Conservation (phyloP, 768 basidiomycete species). For the Royoungia palumana region DNA sequence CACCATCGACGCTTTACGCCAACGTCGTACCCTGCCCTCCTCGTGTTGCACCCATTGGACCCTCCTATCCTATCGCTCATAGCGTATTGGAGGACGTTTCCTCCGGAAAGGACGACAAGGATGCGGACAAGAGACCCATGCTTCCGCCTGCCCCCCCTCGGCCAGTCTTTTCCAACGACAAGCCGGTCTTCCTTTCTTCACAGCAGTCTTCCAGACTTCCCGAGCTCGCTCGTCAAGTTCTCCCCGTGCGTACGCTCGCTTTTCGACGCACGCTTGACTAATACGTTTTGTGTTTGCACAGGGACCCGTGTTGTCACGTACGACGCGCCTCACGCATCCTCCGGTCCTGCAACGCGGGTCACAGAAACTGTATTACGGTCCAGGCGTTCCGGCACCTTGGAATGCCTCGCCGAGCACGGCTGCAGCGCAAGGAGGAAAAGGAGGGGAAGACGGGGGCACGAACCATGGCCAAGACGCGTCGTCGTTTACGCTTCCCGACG, state of each 20-base stretch:
- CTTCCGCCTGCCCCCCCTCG: slow-evolving; percentile 38
- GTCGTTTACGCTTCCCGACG: slow-evolving; percentile 41
- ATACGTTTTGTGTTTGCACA: slow-evolving; percentile 25
- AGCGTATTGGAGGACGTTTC: slow-evolving; percentile 29
- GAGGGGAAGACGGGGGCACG: slow-evolving; percentile 20
- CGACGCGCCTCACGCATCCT: slow-evolving; percentile 63
- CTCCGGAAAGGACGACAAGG: slow-evolving; percentile 48
- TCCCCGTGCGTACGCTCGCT: slow-evolving; percentile 51
- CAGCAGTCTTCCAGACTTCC: slow-evolving; percentile 65
- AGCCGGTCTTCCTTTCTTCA: slow-evolving; percentile 61
- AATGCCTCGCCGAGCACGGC: slow-evolving; percentile 33
- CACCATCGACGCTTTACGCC: slow-evolving; percentile 62
- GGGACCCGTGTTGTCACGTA: slow-evolving; percentile 55
- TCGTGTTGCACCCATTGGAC: slow-evolving; percentile 58
- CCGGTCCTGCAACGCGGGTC: slow-evolving; percentile 51
- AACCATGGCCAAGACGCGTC: slow-evolving; percentile 24
- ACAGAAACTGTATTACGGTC: slow-evolving; percentile 41
- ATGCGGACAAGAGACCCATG: slow-evolving; percentile 41
- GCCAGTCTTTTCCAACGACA: slow-evolving; percentile 42
- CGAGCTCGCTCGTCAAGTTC: slow-evolving; percentile 59
- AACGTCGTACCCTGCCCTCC: slow-evolving; percentile 58
- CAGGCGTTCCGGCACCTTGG: slow-evolving; percentile 42
- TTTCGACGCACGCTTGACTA: background rate
- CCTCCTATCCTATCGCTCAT: slow-evolving; percentile 58
- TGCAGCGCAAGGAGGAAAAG: slow-evolving; percentile 19